Evolutionary conservation across 345 rosid species (phyloP).

Genomic region (Excoecaria cochinchinensis): DNA sequence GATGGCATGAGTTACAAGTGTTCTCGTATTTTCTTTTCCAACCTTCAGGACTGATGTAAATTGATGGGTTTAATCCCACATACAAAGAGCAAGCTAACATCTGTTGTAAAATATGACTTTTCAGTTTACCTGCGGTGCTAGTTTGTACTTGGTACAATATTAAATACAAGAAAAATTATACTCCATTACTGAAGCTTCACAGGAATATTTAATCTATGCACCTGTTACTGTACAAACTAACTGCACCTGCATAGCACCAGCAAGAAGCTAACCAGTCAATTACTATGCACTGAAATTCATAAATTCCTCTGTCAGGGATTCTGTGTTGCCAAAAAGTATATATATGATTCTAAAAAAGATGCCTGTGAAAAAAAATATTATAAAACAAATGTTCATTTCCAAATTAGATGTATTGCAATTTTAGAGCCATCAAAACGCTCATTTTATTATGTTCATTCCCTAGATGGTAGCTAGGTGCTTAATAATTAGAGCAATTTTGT

Average conservation of each 20-base stretch:
- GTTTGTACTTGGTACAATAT: background rate
- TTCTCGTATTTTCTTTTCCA: background rate
- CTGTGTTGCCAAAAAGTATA: too few species aligned
- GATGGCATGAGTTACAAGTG: background rate
- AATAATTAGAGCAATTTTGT: background rate
- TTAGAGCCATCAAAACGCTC: background rate
- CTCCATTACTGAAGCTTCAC: conserved; percentile 7
- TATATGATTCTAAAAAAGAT: background rate
- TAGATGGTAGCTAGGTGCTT: background rate
- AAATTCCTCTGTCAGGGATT: background rate
- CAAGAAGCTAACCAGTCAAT: background rate
- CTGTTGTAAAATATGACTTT: background rate
- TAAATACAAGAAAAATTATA: background rate
- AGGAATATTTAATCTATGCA: background rate
- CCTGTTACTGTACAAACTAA: conserved; percentile 30
- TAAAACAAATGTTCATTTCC: background rate
- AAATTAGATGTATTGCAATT: background rate
- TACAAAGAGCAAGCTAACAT: conserved; percentile 6
- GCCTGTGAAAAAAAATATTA: too few species aligned
- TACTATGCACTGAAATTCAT: background rate
- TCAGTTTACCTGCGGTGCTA: background rate
- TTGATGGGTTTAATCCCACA: conserved; percentile 11
- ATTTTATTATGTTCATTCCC: background rate
- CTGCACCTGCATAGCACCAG: conserved; percentile 24
- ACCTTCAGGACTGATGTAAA: conserved; percentile 2